Conservation (phyloP, 257 asterid genomes). For the Capsicum baccatum region DNA sequence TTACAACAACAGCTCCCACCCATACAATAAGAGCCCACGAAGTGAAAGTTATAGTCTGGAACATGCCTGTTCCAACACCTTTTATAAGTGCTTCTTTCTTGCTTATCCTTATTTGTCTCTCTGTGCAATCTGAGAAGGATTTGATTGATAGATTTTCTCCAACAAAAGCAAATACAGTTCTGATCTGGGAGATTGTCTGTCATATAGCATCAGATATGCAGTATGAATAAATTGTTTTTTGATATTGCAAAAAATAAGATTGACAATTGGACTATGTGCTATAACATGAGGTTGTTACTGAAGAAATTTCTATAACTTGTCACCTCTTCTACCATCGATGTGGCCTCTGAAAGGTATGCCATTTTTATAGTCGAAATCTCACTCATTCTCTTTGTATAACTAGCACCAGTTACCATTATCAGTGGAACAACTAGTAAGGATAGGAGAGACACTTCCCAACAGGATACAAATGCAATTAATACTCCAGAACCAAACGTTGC, state of each 20-base stretch:
- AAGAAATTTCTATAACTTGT: slow-evolving; percentile 23
- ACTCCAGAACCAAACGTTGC: slow-evolving; percentile 79
- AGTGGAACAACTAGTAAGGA: slow-evolving; percentile 73
- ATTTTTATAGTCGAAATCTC: slow-evolving; percentile 60
- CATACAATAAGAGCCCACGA: slow-evolving; percentile 89
- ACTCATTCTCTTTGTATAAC: slow-evolving; percentile 72
- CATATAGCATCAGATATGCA: slow-evolving; percentile 35
- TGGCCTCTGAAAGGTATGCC: slow-evolving; percentile 69
- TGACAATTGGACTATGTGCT: background rate
- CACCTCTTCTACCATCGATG: slow-evolving; percentile 86
- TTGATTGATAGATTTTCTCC: slow-evolving; percentile 72
- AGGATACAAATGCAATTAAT: slow-evolving; percentile 67
- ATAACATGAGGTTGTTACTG: background rate
- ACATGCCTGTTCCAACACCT: slow-evolving; percentile 83
- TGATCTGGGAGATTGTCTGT: slow-evolving; percentile 82
- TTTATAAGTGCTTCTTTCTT: slow-evolving; percentile 68
- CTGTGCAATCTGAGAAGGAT: slow-evolving; percentile 63
- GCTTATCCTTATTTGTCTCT: slow-evolving; percentile 55
- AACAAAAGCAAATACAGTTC: slow-evolving; percentile 78
- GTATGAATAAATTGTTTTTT: background rate
- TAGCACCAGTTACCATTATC: slow-evolving; percentile 70
- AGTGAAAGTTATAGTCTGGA: slow-evolving; percentile 76
- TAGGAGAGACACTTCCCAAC: slow-evolving; percentile 89
- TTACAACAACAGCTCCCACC: slow-evolving; percentile 81
- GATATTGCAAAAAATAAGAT: background rate